Evolutionary conservation across 208 protist species (phyloP).

Genomic region (Acanthamoeba healyi): DNA sequence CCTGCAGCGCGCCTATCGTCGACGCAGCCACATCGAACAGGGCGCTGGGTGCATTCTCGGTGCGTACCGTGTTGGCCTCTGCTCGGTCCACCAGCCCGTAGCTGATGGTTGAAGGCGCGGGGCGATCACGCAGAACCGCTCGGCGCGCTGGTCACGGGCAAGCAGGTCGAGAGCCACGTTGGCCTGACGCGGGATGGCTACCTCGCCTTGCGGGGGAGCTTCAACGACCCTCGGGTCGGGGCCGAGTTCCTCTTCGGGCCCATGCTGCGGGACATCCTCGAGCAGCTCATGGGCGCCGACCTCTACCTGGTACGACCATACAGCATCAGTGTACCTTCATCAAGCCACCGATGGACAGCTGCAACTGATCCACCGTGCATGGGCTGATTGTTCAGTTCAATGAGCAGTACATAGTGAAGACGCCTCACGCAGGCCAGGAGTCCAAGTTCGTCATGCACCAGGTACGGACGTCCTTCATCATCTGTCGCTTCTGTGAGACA

Average conservation of each 20-base stretch:
- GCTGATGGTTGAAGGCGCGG: too few relatives aligned
- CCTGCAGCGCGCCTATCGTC: neutral
- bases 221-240: neutral
- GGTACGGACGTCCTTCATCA: neutral
- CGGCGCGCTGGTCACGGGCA: neutral
- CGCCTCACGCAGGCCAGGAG: conserved; percentile 7
- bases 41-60: conserved; percentile 6
- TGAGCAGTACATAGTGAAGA: conserved; percentile 76
- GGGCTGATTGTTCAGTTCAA: conserved; percentile 52
- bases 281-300: neutral
- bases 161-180: neutral
- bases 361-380: neutral
- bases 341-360: neutral
- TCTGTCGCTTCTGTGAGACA: neutral
- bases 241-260: neutral
- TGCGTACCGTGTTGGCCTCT: neutral
- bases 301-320: neutral
- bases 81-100: too few relatives aligned
- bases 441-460: conserved; percentile 69
- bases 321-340: neutral
- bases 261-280: neutral
- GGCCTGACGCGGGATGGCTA: neutral
- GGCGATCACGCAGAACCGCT: neutral
- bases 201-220: neutral
- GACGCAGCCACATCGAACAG: neutral